phyloP scores from a whole-genome alignment of 164 flowering plant species.

The Magnolia sinica region DNA sequence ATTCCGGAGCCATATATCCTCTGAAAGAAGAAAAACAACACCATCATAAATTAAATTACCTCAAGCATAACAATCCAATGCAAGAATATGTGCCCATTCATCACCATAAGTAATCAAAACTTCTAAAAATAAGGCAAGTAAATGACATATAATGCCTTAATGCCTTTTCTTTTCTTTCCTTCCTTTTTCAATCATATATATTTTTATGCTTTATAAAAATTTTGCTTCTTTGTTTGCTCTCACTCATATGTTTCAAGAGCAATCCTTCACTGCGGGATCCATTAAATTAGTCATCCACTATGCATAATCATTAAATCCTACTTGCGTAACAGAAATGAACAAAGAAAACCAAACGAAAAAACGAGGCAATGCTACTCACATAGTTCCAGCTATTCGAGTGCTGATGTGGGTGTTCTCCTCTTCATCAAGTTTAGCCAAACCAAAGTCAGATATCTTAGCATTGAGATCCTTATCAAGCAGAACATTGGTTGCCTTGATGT shows the following conservation, averaged over 20 bases:
- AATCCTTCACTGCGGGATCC: neutral
- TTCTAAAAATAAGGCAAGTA: no score
- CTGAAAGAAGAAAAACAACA: conserved; percentile 17
- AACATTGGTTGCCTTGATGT: conserved; percentile 21
- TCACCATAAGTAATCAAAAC: no score
- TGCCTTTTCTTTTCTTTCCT: no score
- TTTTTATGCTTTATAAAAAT: neutral
- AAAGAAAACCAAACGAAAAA: neutral
- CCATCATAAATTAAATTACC: neutral
- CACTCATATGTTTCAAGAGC: neutral
- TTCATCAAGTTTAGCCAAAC: conserved; percentile 73
- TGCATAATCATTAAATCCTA: no score
- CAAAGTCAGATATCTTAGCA: conserved; percentile 85
- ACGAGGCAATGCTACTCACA: conserved; percentile 37
- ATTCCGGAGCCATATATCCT: conserved; percentile 51
- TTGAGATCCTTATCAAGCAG: conserved; percentile 55
- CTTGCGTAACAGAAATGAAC: neutral
- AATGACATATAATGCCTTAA: no score
- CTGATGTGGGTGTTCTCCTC: conserved; percentile 74
- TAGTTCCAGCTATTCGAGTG: conserved; percentile 76
- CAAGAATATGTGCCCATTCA: neutral
- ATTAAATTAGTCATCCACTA: neutral
- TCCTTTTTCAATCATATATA: no score
- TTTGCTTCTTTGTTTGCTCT: neutral
- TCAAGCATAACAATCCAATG: neutral